phyloP scores from a whole-genome alignment of 148 eudicot species.

The Silene latifolia region DNA sequence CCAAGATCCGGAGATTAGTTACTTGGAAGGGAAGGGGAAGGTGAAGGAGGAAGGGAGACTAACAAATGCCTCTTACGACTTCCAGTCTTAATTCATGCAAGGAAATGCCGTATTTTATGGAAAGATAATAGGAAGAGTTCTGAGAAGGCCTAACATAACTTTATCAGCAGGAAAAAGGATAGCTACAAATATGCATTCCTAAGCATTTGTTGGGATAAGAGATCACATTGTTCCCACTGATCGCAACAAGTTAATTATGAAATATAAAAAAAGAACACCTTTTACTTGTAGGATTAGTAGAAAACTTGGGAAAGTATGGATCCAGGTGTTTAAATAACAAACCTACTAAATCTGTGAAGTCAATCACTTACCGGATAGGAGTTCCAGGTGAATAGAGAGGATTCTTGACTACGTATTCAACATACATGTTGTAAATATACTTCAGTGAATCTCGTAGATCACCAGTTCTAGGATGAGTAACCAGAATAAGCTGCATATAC shows the following conservation, averaged over 20 bases:
- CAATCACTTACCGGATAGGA: conserved; percentile 57
- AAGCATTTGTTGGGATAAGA: neutral
- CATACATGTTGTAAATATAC: conserved; percentile 84
- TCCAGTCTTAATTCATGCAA: no score
- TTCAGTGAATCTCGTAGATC: conserved; percentile 81
- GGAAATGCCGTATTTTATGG: no score
- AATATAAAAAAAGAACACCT: neutral
- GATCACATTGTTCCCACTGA: neutral
- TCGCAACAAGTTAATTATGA: neutral
- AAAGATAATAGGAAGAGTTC: no score
- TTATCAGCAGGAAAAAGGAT: no score
- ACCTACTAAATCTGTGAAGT: neutral
- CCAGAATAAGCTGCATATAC: conserved; percentile 66
- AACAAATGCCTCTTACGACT: no score
- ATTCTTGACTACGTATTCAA: conserved; percentile 93
- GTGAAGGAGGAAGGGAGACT: no score
- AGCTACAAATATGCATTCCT: neutral
- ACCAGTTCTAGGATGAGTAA: conserved; percentile 82
- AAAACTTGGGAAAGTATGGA: neutral
- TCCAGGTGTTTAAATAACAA: neutral
- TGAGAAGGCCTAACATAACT: no score
- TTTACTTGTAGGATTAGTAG: neutral
- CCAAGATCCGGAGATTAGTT: no score
- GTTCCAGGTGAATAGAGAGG: conserved; percentile 88
- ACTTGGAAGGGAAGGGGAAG: no score